These are phyloP conservation scores for Fusarium guadeloupense DNA, from an alignment of 2,329 filamentous ascomycete species.

Conservation along the genomic window DNA sequence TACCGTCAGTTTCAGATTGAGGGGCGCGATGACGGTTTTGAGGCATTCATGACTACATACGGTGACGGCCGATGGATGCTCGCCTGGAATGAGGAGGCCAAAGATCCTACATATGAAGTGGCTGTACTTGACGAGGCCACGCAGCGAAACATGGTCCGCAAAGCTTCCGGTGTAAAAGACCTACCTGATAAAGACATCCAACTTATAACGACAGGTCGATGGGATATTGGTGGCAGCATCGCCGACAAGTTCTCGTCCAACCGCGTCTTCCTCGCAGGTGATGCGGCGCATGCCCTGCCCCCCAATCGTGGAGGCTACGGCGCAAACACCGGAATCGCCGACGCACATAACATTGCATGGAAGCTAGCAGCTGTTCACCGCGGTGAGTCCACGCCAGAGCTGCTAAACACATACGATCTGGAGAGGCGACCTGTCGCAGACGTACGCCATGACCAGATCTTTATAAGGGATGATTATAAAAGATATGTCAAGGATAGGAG, in stretches of 20 bases:
- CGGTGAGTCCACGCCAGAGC: too few species aligned
- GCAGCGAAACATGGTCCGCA: conserved; percentile 21
- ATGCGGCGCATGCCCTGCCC: too few species aligned
- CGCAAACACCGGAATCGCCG: too few species aligned
- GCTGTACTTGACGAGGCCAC: neutral
- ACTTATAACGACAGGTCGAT: conserved; percentile 33
- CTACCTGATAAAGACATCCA: conserved; percentile 21
- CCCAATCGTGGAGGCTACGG: too few species aligned
- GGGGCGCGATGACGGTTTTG: conserved; percentile 37
- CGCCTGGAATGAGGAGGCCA: conserved; percentile 20
- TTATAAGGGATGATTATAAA: conserved; percentile 35
- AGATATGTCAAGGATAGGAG: conserved; percentile 6
- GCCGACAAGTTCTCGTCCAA: conserved; percentile 43
- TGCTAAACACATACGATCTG: too few species aligned
- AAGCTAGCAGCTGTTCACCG: too few species aligned
- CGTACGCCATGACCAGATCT: conserved; percentile 38
- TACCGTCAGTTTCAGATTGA: conserved; percentile 48
- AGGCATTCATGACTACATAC: conserved; percentile 41
- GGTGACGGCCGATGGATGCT: conserved; percentile 37
- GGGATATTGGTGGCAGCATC: conserved; percentile 41
- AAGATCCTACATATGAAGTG: neutral
- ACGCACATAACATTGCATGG: too few species aligned
- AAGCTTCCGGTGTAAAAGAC: conserved; percentile 16
- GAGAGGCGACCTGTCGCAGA: neutral
- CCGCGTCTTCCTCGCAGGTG: conserved; percentile 9